These are phyloP conservation scores for Gnetum montanum DNA, from an alignment of 75 land plant species.

Conservation along the genomic window DNA sequence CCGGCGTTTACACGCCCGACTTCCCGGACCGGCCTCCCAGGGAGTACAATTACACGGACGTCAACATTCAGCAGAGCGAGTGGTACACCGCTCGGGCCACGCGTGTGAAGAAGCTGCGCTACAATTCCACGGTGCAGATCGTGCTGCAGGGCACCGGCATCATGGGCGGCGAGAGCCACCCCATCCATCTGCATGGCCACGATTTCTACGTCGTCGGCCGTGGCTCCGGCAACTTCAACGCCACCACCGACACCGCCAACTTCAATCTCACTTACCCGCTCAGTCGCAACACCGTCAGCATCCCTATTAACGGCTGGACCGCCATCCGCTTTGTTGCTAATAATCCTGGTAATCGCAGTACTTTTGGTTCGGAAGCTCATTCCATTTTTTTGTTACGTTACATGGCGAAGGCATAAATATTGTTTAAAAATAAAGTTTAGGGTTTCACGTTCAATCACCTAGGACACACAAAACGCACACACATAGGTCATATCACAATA, in stretches of 20 bases:
- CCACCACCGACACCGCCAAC: neutral
- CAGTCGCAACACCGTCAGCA: slow-evolving; percentile 10
- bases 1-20: slow-evolving; percentile 13
- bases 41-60: neutral
- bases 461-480: too few relatives aligned
- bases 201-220: slow-evolving; percentile 14
- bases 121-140: slow-evolving; percentile 6
- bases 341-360: slow-evolving; percentile 27
- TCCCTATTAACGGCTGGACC: slow-evolving; percentile 15
- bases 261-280: slow-evolving; percentile 20
- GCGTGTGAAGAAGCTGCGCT: slow-evolving; percentile 2
- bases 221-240: slow-evolving; percentile 19
- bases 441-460: too few relatives aligned
- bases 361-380: too few relatives aligned
- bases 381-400: too few relatives aligned
- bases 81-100: neutral
- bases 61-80: neutral
- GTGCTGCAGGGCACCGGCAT: slow-evolving; percentile 15
- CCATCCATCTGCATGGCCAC: slow-evolving; percentile 21
- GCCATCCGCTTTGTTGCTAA: slow-evolving; percentile 15
- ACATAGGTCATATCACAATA: too few relatives aligned
- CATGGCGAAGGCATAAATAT: too few relatives aligned
- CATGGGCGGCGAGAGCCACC: slow-evolving; percentile 9
- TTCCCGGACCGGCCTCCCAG: slow-evolving; percentile 4
- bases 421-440: too few relatives aligned